These are phyloP conservation scores for Metschnikowia shivogae DNA, from an alignment of 805 yeast species.

Conservation along the genomic window DNA sequence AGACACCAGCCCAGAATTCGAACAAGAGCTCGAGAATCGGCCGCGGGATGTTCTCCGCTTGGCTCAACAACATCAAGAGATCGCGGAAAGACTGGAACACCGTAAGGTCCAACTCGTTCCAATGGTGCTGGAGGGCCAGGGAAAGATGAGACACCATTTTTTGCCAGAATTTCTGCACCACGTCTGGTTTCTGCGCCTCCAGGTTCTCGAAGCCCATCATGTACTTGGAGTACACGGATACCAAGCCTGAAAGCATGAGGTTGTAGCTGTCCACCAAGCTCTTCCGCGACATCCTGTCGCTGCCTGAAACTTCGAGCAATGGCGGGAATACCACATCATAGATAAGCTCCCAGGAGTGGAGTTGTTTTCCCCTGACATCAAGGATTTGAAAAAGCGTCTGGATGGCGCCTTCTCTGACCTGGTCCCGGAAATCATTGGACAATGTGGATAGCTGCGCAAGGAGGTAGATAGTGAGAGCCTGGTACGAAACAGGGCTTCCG, in stretches of 20 bases:
- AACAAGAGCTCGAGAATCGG: slow-evolving; percentile 39
- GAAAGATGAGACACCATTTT: slow-evolving; percentile 49
- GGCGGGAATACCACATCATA: slow-evolving; percentile 58
- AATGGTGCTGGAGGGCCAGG: slow-evolving; percentile 32
- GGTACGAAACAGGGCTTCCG: slow-evolving; percentile 9
- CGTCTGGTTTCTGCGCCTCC: slow-evolving; percentile 13
- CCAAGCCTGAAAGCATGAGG: slow-evolving; percentile 61
- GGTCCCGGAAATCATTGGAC: slow-evolving; percentile 62
- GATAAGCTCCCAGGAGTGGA: slow-evolving; percentile 64
- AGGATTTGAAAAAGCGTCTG: slow-evolving; percentile 79
- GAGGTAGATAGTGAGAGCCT: slow-evolving; percentile 57
- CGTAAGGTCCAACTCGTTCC: slow-evolving; percentile 51
- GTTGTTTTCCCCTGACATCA: slow-evolving; percentile 28
- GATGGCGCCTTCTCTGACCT: slow-evolving; percentile 84
- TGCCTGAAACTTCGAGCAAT: slow-evolving; percentile 31
- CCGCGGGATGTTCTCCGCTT: slow-evolving; percentile 4
- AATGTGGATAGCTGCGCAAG: slow-evolving; percentile 54
- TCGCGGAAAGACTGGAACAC: slow-evolving; percentile 53
- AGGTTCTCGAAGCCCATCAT: slow-evolving; percentile 31
- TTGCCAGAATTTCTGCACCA: slow-evolving; percentile 46
- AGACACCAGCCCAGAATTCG: slow-evolving; percentile 46
- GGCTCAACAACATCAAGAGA: slow-evolving; percentile 36
- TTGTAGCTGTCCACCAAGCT: slow-evolving; percentile 61
- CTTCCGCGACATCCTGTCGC: slow-evolving; percentile 20
- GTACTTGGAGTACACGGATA: slow-evolving; percentile 55